phyloP scores from a whole-genome alignment of 805 yeast species.

The Metschnikowia kofuensis region DNA sequence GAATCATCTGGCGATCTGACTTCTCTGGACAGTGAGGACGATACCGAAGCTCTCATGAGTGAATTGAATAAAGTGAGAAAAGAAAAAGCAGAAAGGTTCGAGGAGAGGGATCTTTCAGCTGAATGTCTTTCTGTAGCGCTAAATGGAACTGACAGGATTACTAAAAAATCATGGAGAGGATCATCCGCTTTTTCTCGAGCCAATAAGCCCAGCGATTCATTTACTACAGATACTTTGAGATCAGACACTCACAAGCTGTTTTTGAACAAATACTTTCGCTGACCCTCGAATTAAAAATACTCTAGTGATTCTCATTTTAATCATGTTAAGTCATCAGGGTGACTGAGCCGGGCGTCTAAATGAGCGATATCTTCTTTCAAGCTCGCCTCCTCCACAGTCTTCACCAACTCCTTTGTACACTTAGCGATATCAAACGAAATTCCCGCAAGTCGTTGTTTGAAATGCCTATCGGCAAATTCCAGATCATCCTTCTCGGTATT shows the following conservation, averaged over 20 bases:
- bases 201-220: constrained; percentile 11
- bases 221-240: constrained; percentile 32
- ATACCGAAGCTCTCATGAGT: constrained; percentile 18
- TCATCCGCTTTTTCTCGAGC: constrained; percentile 23
- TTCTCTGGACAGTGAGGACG: constrained; percentile 8
- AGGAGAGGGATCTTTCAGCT: constrained; percentile 1
- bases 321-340: constrained; percentile 26
- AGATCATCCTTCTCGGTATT: constrained; percentile 42
- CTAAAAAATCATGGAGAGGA: constrained; percentile 28
- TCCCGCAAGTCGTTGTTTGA: constrained; percentile 93
- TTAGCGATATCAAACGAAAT: constrained; percentile 95
- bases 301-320: neutral
- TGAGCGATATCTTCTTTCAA: constrained; percentile 81
- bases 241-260: constrained; percentile 37
- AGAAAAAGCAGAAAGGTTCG: constrained; percentile 14
- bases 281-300: neutral
- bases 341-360: constrained; percentile 62
- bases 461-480: constrained; percentile 80
- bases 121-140: neutral
- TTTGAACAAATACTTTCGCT: constrained; percentile 32
- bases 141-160: neutral
- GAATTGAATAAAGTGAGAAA: constrained; percentile 19
- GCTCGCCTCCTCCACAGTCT: constrained; percentile 93
- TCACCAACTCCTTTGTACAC: constrained; percentile 92
- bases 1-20: neutral